These are phyloP conservation scores for Syzygium oleosum DNA, from an alignment of 345 rosid genomes.

Conservation along the genomic window DNA sequence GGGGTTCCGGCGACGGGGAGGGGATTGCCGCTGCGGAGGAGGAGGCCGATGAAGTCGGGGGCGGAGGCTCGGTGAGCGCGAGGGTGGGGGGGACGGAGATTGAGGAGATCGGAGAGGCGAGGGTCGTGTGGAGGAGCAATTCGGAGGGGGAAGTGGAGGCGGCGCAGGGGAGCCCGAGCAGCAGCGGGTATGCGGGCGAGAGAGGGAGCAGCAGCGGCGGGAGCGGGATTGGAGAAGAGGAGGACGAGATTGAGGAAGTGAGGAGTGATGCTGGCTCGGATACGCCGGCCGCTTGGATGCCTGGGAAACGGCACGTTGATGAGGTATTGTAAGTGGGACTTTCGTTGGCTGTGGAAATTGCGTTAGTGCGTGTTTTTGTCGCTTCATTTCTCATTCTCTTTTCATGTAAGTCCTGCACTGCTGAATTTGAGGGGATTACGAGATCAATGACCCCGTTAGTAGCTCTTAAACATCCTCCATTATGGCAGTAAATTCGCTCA, in stretches of 20 bases:
- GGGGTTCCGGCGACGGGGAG: background rate
- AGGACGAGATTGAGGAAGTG: slow-evolving; percentile 57
- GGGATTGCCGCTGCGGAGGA: background rate
- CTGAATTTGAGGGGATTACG: background rate
- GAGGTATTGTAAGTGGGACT: slow-evolving; percentile 39
- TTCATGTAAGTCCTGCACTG: background rate
- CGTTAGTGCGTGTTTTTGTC: background rate
- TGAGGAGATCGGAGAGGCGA: slow-evolving; percentile 10
- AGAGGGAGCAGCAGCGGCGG: slow-evolving; percentile 83
- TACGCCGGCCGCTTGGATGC: slow-evolving; percentile 51
- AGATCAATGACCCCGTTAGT: background rate
- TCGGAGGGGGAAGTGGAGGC: slow-evolving; percentile 44
- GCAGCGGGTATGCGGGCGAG: slow-evolving; percentile 93
- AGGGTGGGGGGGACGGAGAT: slow-evolving; percentile 3
- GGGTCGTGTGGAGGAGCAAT: slow-evolving; percentile 26
- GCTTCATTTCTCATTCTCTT: background rate
- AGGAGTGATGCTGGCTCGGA: slow-evolving; percentile 22
- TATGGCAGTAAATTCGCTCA: background rate
- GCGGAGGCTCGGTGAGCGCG: background rate
- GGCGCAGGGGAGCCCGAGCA: slow-evolving; percentile 63
- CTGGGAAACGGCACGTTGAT: slow-evolving; percentile 77
- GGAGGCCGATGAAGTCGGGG: background rate
- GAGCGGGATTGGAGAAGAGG: slow-evolving; percentile 45
- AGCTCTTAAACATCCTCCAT: background rate
- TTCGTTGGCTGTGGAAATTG: background rate